A percentile compares a stretch with the other conserved stretches of the same genome.
phyloP scores from a whole-genome alignment of 2,329 filamentous ascomycete genomes.

The Clarireedia sp. region DNA sequence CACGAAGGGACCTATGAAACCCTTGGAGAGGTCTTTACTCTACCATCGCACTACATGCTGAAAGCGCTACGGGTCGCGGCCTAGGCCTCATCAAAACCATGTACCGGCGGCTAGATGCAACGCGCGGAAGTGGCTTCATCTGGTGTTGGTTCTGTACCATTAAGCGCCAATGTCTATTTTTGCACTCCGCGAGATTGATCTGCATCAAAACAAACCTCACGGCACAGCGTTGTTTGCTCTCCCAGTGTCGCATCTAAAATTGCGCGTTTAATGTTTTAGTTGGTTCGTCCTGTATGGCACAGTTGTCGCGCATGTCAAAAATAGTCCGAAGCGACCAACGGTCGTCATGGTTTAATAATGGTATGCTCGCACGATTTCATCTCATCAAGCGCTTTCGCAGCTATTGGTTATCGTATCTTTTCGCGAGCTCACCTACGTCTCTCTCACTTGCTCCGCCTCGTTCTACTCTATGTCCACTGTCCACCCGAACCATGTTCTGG shows the following conservation, averaged over 20 bases:
- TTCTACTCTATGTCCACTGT: no score
- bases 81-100: constrained; percentile 2
- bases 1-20: no score
- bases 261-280: not conserved
- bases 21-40: not conserved
- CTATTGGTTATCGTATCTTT: not conserved
- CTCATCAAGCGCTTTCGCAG: not conserved
- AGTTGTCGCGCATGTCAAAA: not conserved
- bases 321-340: not conserved
- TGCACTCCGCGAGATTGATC: not conserved
- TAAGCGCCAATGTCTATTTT: constrained; percentile 9
- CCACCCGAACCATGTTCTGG: no score
- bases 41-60: not conserved
- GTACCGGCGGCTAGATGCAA: constrained; percentile 7
- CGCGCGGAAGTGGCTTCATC: constrained; percentile 1
- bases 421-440: not conserved
- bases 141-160: not conserved
- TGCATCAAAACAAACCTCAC: not conserved
- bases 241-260: not conserved
- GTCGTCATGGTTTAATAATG: not conserved
- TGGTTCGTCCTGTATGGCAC: not conserved
- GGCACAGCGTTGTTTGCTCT: not conserved
- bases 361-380: not conserved
- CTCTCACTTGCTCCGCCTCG: not conserved
- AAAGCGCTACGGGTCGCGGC: constrained; percentile 4